A percentile compares a stretch with the other conserved stretches of the same genome.
Conservation (phyloP, 2,329 filamentous ascomycete species). For the Grosmannia penicillata region DNA sequence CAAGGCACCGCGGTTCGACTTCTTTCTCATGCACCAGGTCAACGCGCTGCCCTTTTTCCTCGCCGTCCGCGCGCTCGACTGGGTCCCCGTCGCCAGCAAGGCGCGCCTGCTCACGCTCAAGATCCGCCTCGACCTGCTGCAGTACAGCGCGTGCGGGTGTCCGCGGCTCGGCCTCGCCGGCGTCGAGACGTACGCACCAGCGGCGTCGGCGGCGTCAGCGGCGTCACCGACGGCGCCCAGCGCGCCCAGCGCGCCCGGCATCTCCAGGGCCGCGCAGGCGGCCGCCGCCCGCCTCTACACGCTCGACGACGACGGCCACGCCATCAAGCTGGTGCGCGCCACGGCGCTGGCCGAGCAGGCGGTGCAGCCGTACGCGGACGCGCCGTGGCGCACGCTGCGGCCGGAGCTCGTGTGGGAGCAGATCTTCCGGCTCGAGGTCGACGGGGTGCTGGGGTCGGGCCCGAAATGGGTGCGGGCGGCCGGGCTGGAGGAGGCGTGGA, state of each 20-base stretch:
- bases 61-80: conserved; percentile 44
- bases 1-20: conserved; percentile 63
- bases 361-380: conserved; percentile 24
- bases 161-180: conserved; percentile 39
- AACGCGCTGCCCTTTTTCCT: conserved; percentile 63
- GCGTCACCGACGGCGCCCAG: neutral
- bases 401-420: conserved; percentile 44
- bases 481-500: conserved; percentile 54
- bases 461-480: conserved; percentile 44
- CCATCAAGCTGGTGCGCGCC: conserved; percentile 59
- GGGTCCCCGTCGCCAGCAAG: conserved; percentile 46
- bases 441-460: conserved; percentile 40
- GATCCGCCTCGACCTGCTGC: conserved; percentile 54
- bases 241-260: conserved; percentile 16
- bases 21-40: conserved; percentile 63
- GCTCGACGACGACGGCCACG: conserved; percentile 65
- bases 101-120: conserved; percentile 68
- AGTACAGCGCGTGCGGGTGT: conserved; percentile 56
- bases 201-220: neutral
- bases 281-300: conserved; percentile 31
- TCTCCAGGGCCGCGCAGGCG: conserved; percentile 28
- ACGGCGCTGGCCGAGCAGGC: conserved; percentile 43
- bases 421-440: conserved; percentile 45
- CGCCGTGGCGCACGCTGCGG: conserved; percentile 36
- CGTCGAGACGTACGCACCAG: neutral